Percentiles rank a stretch among this genome's conserved stretches.
These are phyloP conservation scores for Mycosphaerella sp. DNA, from an alignment of 2,329 filamentous ascomycete species.

Conservation along the genomic window DNA sequence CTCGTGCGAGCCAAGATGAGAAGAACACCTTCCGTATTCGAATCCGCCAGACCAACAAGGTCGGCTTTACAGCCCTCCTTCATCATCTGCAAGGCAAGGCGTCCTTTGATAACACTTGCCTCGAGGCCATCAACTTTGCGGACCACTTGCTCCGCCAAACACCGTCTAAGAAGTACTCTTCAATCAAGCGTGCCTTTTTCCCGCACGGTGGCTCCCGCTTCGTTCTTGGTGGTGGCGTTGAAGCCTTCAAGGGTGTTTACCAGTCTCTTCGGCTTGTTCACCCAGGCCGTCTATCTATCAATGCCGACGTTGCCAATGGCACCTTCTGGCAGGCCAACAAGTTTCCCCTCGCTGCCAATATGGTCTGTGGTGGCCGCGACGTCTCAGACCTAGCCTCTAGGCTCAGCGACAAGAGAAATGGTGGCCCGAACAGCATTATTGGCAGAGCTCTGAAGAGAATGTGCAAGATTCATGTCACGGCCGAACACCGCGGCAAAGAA, in stretches of 20 bases:
- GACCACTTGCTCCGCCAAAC: slow-evolving; percentile 80
- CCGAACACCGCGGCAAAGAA: slow-evolving; percentile 35
- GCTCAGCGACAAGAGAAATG: slow-evolving; percentile 11
- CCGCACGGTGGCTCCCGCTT: slow-evolving; percentile 45
- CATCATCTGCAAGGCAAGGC: slow-evolving; percentile 59
- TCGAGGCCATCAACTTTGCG: slow-evolving; percentile 81
- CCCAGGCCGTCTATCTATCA: slow-evolving; percentile 59
- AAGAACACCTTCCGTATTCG: slow-evolving; percentile 54
- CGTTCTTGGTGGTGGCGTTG: slow-evolving; percentile 59
- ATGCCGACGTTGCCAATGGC: slow-evolving; percentile 86
- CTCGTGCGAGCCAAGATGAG: slow-evolving; percentile 23
- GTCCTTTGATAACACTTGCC: slow-evolving; percentile 58
- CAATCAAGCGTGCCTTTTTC: slow-evolving; percentile 83
- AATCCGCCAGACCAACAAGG: slow-evolving; percentile 58
- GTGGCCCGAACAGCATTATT: slow-evolving; percentile 18
- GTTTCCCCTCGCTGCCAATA: slow-evolving; percentile 34
- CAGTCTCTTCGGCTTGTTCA: slow-evolving; percentile 73
- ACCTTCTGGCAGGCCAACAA: slow-evolving; percentile 66
- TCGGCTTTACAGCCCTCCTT: slow-evolving; percentile 62
- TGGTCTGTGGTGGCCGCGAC: slow-evolving; percentile 27
- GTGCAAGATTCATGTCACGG: slow-evolving; percentile 38
- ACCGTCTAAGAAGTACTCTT: slow-evolving; percentile 61
- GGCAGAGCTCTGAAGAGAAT: slow-evolving; percentile 39
- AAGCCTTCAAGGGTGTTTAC: slow-evolving; percentile 85
- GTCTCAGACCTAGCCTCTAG: slow-evolving; percentile 27